Conservation (phyloP, 305 asterid species). For the Striga hermonthica region DNA sequence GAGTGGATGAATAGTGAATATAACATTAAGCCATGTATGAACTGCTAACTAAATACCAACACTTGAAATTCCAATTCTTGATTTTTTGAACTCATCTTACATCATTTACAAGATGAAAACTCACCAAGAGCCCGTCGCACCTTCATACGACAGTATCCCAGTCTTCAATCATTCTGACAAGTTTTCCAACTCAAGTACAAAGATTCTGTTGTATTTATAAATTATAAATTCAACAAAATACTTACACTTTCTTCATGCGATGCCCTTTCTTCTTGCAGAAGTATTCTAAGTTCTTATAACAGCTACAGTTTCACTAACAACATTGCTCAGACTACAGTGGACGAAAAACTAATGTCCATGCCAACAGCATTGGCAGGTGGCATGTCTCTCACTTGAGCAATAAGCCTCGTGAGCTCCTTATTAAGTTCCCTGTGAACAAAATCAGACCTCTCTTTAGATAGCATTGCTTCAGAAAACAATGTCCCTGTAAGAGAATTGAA, state of each 20-base stretch:
- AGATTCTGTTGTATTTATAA: background rate
- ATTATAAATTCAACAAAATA: background rate
- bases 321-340: constrained; percentile 34
- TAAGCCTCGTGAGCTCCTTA: constrained; percentile 47
- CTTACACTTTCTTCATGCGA: constrained; percentile 15
- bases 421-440: constrained; percentile 51
- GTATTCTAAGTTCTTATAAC: constrained; percentile 15
- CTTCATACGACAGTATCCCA: constrained; percentile 21
- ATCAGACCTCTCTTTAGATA: constrained; percentile 50
- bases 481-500: constrained; percentile 48
- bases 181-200: constrained; percentile 6
- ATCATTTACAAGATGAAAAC: constrained; percentile 33
- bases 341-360: constrained; percentile 35
- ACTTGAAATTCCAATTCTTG: too few relatives aligned
- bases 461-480: constrained; percentile 53
- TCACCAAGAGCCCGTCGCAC: constrained; percentile 22
- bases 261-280: constrained; percentile 23
- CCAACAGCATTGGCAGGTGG: constrained; percentile 43
- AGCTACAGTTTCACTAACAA: constrained; percentile 24
- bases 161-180: constrained; percentile 10
- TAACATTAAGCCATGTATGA: too few relatives aligned
- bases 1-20: too few relatives aligned
- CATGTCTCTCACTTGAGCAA: constrained; percentile 48
- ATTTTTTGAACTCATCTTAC: constrained; percentile 20
- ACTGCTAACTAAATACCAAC: too few relatives aligned